A percentile compares a stretch with the other conserved stretches of the same genome.
These are phyloP conservation scores for Pseudofabraea citricarpa DNA, from an alignment of 2,329 filamentous ascomycete species.

Conservation along the genomic window DNA sequence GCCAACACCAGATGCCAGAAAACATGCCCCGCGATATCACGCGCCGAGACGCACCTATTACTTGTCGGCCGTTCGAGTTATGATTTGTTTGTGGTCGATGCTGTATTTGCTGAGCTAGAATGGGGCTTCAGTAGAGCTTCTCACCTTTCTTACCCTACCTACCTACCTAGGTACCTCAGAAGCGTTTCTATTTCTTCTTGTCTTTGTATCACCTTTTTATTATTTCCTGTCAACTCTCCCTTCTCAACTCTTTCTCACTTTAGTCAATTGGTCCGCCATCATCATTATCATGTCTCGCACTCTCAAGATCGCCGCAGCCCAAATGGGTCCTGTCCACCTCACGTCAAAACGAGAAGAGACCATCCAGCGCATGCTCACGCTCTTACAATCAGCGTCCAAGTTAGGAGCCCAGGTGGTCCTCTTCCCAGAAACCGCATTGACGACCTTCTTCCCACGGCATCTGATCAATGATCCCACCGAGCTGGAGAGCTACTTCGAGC, in stretches of 20 bases:
- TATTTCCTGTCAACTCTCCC: too few species aligned
- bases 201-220: too few species aligned
- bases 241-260: too few species aligned
- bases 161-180: too few species aligned
- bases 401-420: conserved; percentile 44
- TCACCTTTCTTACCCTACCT: too few species aligned
- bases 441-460: conserved; percentile 52
- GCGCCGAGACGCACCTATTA: background rate
- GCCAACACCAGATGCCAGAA: background rate
- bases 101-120: too few species aligned
- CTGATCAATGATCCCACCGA: conserved; percentile 39
- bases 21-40: background rate
- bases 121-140: too few species aligned
- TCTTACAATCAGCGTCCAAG: conserved; percentile 40
- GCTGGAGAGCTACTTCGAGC: conserved; percentile 46
- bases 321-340: conserved; percentile 44
- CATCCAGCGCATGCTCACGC: conserved; percentile 42
- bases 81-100: background rate
- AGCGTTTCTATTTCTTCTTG: too few species aligned
- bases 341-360: conserved; percentile 36
- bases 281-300: conserved; percentile 30
- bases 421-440: conserved; percentile 50
- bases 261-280: too few species aligned
- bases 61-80: background rate
- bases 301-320: conserved; percentile 47